These are phyloP conservation scores for Corynespora cassiicola DNA, from an alignment of 2,329 filamentous ascomycete species.

Conservation along the genomic window DNA sequence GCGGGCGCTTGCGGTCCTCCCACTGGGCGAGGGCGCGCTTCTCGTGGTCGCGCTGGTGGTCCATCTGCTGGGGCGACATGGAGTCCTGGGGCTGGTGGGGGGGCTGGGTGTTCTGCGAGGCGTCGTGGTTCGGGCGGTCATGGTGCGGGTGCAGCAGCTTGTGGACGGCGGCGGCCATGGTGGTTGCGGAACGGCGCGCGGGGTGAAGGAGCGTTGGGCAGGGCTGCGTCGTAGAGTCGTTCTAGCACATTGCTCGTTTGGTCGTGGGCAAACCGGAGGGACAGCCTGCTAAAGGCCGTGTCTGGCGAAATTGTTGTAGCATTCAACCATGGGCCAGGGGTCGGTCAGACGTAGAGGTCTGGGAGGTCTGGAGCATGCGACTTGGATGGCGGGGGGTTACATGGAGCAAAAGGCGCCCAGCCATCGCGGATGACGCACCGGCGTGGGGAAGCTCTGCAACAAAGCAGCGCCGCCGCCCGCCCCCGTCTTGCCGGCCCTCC, in stretches of 20 bases:
- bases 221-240: constrained; percentile 13
- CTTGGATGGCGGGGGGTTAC: constrained; percentile 30
- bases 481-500: no score
- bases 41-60: constrained; percentile 53
- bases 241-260: constrained; percentile 23
- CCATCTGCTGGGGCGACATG: no score
- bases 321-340: constrained; percentile 30
- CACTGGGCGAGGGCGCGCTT: constrained; percentile 54
- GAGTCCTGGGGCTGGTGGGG: constrained; percentile 42
- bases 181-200: constrained; percentile 18
- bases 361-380: constrained; percentile 9
- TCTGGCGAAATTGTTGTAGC: constrained; percentile 24
- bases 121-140: constrained; percentile 30
- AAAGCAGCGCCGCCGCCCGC: constrained; percentile 10
- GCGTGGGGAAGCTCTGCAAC: constrained; percentile 15
- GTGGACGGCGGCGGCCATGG: constrained; percentile 46
- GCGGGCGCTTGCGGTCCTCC: constrained; percentile 52
- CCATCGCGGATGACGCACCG: constrained; percentile 12
- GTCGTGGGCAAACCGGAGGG: constrained; percentile 16
- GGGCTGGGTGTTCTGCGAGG: constrained; percentile 26
- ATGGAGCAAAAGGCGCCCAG: constrained; percentile 18
- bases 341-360: constrained; percentile 5
- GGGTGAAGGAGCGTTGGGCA: constrained; percentile 16
- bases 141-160: constrained; percentile 44
- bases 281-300: constrained; percentile 23